Conservation (phyloP, 441 rosid species). For the Daphne laureola region DNA sequence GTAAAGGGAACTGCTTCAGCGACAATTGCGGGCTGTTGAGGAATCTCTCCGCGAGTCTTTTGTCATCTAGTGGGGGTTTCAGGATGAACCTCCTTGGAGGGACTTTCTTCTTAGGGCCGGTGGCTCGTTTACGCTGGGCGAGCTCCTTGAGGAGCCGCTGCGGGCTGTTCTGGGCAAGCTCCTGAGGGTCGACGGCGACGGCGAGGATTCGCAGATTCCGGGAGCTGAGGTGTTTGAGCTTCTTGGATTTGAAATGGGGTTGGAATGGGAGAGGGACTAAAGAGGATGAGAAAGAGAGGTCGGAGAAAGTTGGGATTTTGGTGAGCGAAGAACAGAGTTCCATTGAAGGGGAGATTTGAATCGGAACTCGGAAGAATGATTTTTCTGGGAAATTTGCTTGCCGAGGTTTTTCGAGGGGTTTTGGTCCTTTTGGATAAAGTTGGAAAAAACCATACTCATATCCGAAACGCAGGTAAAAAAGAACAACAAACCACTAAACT, state of each 20-base stretch:
- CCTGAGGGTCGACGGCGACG: conserved; percentile 53
- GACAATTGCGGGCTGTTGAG: conserved; percentile 82
- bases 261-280: conserved; percentile 39
- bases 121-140: conserved; percentile 61
- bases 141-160: conserved; percentile 91
- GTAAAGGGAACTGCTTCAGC: conserved; percentile 71
- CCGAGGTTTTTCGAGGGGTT: no score
- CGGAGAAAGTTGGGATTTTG: conserved; percentile 29
- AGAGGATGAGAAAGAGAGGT: conserved; percentile 61
- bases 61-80: conserved; percentile 84
- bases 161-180: conserved; percentile 68
- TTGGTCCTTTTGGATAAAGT: no score
- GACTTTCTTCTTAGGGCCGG: conserved; percentile 54
- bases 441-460: no score
- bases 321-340: conserved; percentile 69
- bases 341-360: conserved; percentile 22
- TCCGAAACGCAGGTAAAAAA: no score
- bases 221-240: conserved; percentile 22
- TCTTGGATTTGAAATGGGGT: conserved; percentile 24
- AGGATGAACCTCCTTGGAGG: conserved; percentile 72
- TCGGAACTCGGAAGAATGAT: no score
- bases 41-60: conserved; percentile 62
- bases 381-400: no score
- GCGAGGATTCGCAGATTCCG: conserved; percentile 32
- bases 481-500: no score